Base-by-base conservation (phyloP, 352 stramenopile species). In the Globisporangium takayamanum region DNA sequence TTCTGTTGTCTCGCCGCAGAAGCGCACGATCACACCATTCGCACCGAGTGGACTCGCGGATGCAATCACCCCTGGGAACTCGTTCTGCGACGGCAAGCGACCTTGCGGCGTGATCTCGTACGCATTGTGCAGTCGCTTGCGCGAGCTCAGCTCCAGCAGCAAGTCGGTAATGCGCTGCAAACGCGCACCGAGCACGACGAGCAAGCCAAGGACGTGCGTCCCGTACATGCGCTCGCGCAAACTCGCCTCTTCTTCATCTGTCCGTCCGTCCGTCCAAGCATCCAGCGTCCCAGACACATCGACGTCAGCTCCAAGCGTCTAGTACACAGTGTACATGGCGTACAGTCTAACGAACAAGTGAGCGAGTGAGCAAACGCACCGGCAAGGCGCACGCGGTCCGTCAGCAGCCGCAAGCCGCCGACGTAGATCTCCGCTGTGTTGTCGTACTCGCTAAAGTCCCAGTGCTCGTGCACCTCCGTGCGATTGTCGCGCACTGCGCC, bases 391-490 rank as follows among this genome's bases (percentile, higher is more conserved):
- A 92, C 75, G 25, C 82, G 82, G 50, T 94, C 82, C 2, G 70
- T 83, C 33, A 94, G 58, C 45, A 94, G 62, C 1, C 73, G 73
- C 22, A 74, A 59, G 37, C 57, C 69, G n/a, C 64, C 73, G 14
- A 89, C 58, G 63, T 76, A 86, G 16, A 92, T 74, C 50, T 89
- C 75, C 4, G 67, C 74, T 22, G 57, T 69, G 41, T 66, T 91
- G 56, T 91, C 83, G 60, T 92, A 92, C 55, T 87, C 78, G 36
- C 69, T 66, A 59, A 92, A 90, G 37, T 88, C 77, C 83, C 83
- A 92, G 55, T 92, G 76, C 61, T 92, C 83, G 22, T 88, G 64
- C 15, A 70, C 84, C 63, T 92, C 83, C 3, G 57, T 78, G 50
- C 83, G 80, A 22, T 81, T 78, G 55, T 85, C 70, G 39, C 71